phyloP scores from a whole-genome alignment of 2,329 filamentous ascomycete genomes.

The Aspergillus bombycis region DNA sequence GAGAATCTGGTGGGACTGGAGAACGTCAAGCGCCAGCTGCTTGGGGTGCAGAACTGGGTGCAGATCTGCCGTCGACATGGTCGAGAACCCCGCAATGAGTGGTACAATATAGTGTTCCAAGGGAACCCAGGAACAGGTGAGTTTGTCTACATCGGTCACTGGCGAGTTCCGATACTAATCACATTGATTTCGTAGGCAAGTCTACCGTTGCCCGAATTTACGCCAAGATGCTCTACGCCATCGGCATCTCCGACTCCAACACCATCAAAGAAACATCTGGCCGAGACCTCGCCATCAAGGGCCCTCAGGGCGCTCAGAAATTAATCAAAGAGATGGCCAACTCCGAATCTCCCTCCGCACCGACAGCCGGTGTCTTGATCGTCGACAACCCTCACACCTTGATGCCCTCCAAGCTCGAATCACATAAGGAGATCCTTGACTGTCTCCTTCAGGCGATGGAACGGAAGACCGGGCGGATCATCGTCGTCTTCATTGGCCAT shows the following conservation, averaged over 20 bases:
- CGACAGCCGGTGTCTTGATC: conserved; percentile 20
- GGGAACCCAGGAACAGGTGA: conserved; percentile 24
- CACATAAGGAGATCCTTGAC: conserved; percentile 15
- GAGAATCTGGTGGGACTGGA: conserved; percentile 21
- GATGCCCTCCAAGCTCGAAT: conserved; percentile 2
- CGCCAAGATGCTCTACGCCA: conserved; percentile 24
- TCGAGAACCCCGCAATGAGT: conserved; percentile 23
- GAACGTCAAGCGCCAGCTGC: conserved; percentile 24
- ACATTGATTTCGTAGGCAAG: conserved; percentile 13
- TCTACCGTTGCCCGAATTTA: conserved; percentile 23
- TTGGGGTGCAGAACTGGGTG: conserved; percentile 24
- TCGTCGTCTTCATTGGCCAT: conserved; percentile 21
- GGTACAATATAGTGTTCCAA: conserved; percentile 25
- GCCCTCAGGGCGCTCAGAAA: conserved; percentile 11
- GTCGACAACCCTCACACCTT: conserved; percentile 19
- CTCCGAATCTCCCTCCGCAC: conserved; percentile 3
- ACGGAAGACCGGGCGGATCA: conserved; percentile 15
- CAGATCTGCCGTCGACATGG: conserved; percentile 26
- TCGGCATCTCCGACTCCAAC: conserved; percentile 19
- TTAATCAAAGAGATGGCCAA: conserved; percentile 17
- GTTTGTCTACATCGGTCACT: neutral
- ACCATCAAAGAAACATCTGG: conserved; percentile 18
- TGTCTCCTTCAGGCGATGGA: conserved; percentile 20
- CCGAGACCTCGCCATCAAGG: conserved; percentile 17
- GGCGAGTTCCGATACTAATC: neutral